Percentiles rank a stretch among this genome's conserved stretches.
phyloP scores from a whole-genome alignment of 768 basidiomycete species.

The Clathrus columnatus region DNA sequence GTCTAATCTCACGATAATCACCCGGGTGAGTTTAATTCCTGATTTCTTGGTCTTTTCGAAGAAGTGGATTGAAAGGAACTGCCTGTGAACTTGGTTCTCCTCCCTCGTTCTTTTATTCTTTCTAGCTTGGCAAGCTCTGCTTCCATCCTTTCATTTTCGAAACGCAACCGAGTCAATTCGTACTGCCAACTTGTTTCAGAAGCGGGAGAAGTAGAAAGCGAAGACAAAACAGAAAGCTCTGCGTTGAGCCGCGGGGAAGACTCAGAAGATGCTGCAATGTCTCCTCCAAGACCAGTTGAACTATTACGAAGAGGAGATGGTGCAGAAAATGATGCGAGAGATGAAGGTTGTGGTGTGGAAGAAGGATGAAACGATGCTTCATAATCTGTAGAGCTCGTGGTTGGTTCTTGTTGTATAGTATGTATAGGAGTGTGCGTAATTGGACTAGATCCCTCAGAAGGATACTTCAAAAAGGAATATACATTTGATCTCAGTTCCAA shows the following conservation, averaged over 20 bases:
- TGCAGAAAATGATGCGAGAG: background rate
- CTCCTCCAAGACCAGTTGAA: constrained; percentile 21
- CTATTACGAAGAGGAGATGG: background rate
- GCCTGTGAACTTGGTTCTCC: background rate
- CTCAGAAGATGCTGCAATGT: background rate
- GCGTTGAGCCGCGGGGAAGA: background rate
- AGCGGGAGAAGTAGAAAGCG: constrained; percentile 11
- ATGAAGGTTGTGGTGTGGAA: background rate
- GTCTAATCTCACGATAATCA: background rate
- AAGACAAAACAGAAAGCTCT: constrained; percentile 12
- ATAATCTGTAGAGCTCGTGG: background rate
- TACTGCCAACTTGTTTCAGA: constrained; percentile 80
- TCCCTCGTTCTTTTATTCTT: background rate
- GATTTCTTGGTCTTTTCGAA: background rate
- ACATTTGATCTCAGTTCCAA: no score
- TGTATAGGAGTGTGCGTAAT: no score
- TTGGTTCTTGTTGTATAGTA: no score
- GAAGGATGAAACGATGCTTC: background rate
- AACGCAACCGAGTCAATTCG: constrained; percentile 76
- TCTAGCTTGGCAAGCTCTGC: constrained; percentile 48
- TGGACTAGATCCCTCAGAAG: no score
- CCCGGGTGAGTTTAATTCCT: no score
- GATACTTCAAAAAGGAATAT: no score
- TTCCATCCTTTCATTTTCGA: constrained; percentile 53
- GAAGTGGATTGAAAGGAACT: background rate